Base-by-base conservation (phyloP, 495 filamentous ascomycete genomes). In the Penicillium goetzii region DNA sequence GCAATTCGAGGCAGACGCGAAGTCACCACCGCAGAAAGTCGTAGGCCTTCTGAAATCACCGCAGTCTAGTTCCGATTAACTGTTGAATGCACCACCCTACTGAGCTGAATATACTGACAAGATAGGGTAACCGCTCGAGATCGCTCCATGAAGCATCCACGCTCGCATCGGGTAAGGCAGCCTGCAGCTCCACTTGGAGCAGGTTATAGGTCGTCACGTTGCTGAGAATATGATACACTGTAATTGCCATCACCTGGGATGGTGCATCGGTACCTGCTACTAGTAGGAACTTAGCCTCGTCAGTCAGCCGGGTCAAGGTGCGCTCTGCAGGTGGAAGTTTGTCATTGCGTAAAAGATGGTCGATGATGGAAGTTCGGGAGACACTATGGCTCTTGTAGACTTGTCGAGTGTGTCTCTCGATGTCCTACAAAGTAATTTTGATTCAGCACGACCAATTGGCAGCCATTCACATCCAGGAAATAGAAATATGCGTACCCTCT, bases 241-340 rank as follows among this genome's bases (percentile, higher is more conserved):
- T 51, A n/a, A 51, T 51, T 30, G 47, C 47, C 47, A 51, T 51
- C 15, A 51, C 47, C 47, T 51, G 47, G 17, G 47, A 51, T 4
- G 47, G 47, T 17, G 47, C 47, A 26, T 51, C 47, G 8, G 47
- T 51, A 14, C 47, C 47, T n/a, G 47, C 23, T n/a, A 51, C 47
- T 30, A 47, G 43, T 5, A 47, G 21, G 43, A 47, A 47, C 19
- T 47, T 47, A 14, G 43, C 43, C 19, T 47, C 43, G 19, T 47
- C 43, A 23, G 43, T 47, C 43, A 47, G 43, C 21, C 43, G 19
- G 19, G 43, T 21, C 19, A 47, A 47, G 3, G 19, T 47, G 9
- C 43, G 43, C 43, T 47, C 43, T 21, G 43, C 21, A 25, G 43
- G n/a, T 10, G 43, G 43, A 47, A 47, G 43, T 47, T 25, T 47